Base-by-base conservation (phyloP, 2,329 filamentous ascomycete species). In the Fusarium sp. region DNA sequence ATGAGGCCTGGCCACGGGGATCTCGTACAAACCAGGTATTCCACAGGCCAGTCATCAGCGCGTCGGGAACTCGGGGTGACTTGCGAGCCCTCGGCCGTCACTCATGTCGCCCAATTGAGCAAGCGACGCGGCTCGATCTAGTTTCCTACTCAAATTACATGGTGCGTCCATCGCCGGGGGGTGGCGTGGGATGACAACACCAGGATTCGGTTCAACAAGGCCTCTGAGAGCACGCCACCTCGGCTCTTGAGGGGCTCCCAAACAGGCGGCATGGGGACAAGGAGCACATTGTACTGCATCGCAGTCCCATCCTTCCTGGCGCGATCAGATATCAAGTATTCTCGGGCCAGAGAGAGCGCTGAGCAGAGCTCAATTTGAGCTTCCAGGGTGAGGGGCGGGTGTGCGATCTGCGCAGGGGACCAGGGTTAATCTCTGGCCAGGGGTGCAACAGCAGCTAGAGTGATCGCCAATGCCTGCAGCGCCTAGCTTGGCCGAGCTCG, bases 321-420 rank as follows among this genome's bases (percentile, higher is more conserved):
- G 59, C 50, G 37, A 67, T 56, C 35, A 61, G 45, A 43, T 56
- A 25, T 34, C 34, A 56, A 45, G 39, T 32, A 56, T 57, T 52
- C 20, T 45, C 27, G 25, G 63, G 41, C 37, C 25, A 25, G 43
- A 39, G 48, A 66, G 35, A 72, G 35, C 30, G 35, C 50, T 50
- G 30, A 58, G 58, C 30, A 57, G 30, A 63, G 48, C 59, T 58
- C 60, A 61, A 54, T 64, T 61, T 52, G 64, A 57, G 41, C 60
- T 58, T 61, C 63, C 34, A 48, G 41, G 61, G 60, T 43, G 59
- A 75, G 71, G 71, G 67, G 77, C 71, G 64, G 72, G 71, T 74
- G 69, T 73, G 64, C 66, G 77, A 79, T 79, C 77, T 76, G 66
- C 77, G 65, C 77, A 79, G 74, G 77, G 77, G 70, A 66, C 77